phyloP scores from a whole-genome alignment of 2,329 filamentous ascomycete species.

The Fusarium nematophilum region DNA sequence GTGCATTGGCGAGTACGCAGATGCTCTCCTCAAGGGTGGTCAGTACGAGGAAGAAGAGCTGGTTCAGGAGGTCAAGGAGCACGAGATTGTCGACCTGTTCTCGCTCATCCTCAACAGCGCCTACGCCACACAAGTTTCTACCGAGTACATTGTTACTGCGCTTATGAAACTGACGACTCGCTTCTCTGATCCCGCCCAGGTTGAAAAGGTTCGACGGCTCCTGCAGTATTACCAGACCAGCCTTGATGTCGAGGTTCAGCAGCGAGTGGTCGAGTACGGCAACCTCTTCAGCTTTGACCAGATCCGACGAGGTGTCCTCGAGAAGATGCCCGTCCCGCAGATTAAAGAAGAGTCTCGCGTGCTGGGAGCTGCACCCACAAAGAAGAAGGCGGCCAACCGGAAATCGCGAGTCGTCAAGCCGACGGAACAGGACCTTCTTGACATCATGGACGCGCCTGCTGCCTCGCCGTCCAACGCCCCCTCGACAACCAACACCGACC shows the following conservation, averaged over 20 bases:
- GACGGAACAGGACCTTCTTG: constrained; percentile 90
- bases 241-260: constrained; percentile 94
- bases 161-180: constrained; percentile 95
- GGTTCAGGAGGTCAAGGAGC: constrained; percentile 82
- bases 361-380: constrained; percentile 81
- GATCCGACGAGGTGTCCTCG: constrained; percentile 88
- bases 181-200: constrained; percentile 83
- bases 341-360: constrained; percentile 96
- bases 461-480: constrained; percentile 61
- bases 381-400: constrained; percentile 76
- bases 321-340: constrained; percentile 97
- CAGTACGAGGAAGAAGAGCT: constrained; percentile 95
- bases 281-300: constrained; percentile 94
- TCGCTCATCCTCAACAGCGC: constrained; percentile 92
- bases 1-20: constrained; percentile 98
- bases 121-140: constrained; percentile 90
- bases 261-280: constrained; percentile 92
- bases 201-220: constrained; percentile 85
- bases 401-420: constrained; percentile 83
- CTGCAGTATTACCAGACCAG: constrained; percentile 84
- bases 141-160: constrained; percentile 95
- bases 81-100: constrained; percentile 93
- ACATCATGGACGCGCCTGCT: constrained; percentile 85
- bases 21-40: constrained; percentile 86
- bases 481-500: constrained; percentile 80